Base-by-base conservation (phyloP, 495 filamentous ascomycete genomes). In the Neurospora terricola region DNA sequence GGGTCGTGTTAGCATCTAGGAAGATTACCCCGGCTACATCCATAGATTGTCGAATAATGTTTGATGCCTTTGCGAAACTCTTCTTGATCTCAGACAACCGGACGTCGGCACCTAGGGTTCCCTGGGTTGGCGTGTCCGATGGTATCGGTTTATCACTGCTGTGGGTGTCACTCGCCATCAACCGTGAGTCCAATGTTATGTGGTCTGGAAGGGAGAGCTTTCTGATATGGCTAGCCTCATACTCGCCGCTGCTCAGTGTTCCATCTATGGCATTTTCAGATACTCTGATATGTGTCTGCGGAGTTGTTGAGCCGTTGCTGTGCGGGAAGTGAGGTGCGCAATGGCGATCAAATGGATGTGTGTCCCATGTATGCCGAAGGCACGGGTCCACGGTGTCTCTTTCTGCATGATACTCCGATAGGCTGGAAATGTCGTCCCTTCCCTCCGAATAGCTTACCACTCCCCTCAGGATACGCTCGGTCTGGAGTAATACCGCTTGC, bases 361-460 rank as follows among this genome's bases (percentile, higher is more conserved):
- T 34, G 30, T 36, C 54, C 14, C 54, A 16, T 9, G 37, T 9
- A 45, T 21, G 38, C 66, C 62, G 40, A 37, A 14, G 69, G 38
- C 27, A 10, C 11, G 27, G 10, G 66, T 36, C 37, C 72, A 71
- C 48, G 71, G 36, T 62, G 36, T 73, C 43, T 74, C 43, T 69
- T 76, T 74, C 36, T 74, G 73, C 6, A 48, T 69, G 1, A 72
- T 76, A 66, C 38, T 77, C 69, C 14, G n/a, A 36, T 5, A 70
- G 68, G 40, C 71, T 71, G 12, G 73, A 59, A 8, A 39, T 71
- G 66, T 73, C 71, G n/a, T 34, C 83, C 66, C 83, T 83, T 0
- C 86, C 86, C 72, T 91, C 89, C 2, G 91, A 88, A 78, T 92
- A 92, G 54, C 83, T 87, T 43, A 88, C 90, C 43, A 93, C 77